Evolutionary conservation across 2,329 filamentous ascomycete genomes (phyloP).

Genomic region (Phaeoacremonium minimum): DNA sequence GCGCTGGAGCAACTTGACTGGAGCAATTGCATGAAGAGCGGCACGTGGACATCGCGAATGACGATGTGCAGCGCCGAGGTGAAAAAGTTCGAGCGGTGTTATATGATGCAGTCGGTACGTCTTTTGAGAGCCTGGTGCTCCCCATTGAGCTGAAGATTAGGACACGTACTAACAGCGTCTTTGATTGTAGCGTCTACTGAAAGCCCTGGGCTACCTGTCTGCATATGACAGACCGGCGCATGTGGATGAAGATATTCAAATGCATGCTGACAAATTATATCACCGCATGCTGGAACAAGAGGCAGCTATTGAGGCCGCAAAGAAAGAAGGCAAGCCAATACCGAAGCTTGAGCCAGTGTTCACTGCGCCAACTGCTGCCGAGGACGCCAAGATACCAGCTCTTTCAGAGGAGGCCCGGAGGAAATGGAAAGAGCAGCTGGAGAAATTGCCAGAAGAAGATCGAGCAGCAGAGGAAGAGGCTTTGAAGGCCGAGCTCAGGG

Average conservation of each 20-base stretch:
- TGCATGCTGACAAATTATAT: slow-evolving; percentile 91
- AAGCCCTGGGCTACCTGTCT: slow-evolving; percentile 81
- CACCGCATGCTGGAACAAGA: slow-evolving; percentile 85
- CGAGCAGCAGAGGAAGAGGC: slow-evolving; percentile 60
- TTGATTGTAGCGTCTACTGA: slow-evolving; percentile 71
- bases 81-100: slow-evolving; percentile 77
- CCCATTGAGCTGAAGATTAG: background rate
- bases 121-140: too few species aligned
- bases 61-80: slow-evolving; percentile 81
- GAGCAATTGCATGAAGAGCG: slow-evolving; percentile 74
- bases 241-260: slow-evolving; percentile 84
- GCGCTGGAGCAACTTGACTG: slow-evolving; percentile 80
- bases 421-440: slow-evolving; percentile 48
- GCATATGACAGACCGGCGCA: slow-evolving; percentile 59
- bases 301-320: slow-evolving; percentile 64
- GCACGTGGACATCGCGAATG: slow-evolving; percentile 62
- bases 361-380: slow-evolving; percentile 12
- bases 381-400: slow-evolving; percentile 12
- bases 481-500: slow-evolving; percentile 56
- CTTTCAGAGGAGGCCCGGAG: slow-evolving; percentile 45
- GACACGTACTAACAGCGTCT: background rate
- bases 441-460: slow-evolving; percentile 54
- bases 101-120: slow-evolving; percentile 74
- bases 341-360: slow-evolving; percentile 59
- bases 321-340: slow-evolving; percentile 51